Evolutionary conservation across 495 filamentous ascomycete species (phyloP).

Genomic region (Letharia lupina): DNA sequence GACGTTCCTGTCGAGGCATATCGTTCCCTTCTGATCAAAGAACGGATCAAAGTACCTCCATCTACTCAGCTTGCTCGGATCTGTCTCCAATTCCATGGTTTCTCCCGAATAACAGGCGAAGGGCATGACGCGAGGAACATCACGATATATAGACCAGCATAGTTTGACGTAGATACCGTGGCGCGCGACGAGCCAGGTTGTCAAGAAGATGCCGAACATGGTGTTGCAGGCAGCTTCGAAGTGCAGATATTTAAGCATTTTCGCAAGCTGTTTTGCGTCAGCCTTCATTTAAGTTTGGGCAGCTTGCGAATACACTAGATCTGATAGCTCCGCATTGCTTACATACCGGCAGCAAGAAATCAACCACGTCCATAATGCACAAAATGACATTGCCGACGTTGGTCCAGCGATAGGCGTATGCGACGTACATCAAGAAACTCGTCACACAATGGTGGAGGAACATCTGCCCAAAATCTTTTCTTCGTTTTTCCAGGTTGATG

Average conservation of each 20-base stretch:
- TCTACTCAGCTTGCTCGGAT: slow-evolving; percentile 41
- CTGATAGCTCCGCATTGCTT: background rate
- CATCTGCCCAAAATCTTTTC: slow-evolving; percentile 96
- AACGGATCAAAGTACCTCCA: slow-evolving; percentile 63
- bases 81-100: slow-evolving; percentile 30
- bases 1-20: slow-evolving; percentile 69
- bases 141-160: slow-evolving; percentile 70
- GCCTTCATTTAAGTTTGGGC: background rate
- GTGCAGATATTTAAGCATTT: slow-evolving; percentile 84
- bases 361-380: slow-evolving; percentile 88
- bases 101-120: slow-evolving; percentile 62
- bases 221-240: slow-evolving; percentile 68
- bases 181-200: slow-evolving; percentile 74
- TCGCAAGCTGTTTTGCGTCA: slow-evolving; percentile 60
- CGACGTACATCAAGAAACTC: slow-evolving; percentile 63
- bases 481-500: slow-evolving; percentile 83
- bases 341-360: slow-evolving; percentile 76
- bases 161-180: slow-evolving; percentile 72
- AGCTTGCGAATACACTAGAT: background rate
- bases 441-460: slow-evolving; percentile 91
- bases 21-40: slow-evolving; percentile 52
- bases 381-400: slow-evolving; percentile 84
- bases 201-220: slow-evolving; percentile 78
- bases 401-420: slow-evolving; percentile 76
- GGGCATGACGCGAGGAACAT: slow-evolving; percentile 53